phyloP scores from a whole-genome alignment of 192 early-diverging fungal genomes.

The Rhizoclosmatium sp. region DNA sequence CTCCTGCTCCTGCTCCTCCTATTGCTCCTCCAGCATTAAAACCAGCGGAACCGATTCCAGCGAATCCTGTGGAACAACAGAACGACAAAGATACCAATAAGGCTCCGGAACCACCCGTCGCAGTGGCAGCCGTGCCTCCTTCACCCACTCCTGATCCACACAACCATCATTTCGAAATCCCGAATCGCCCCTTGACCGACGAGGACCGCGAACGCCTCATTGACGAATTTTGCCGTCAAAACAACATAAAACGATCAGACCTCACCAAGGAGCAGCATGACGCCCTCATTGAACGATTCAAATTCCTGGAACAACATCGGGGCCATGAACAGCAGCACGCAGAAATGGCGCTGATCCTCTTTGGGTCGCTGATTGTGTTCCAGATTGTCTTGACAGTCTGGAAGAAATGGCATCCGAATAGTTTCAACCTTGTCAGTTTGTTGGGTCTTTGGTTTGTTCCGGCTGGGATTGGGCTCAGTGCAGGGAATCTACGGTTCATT shows the following conservation, averaged over 20 bases:
- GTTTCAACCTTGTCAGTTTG: conserved; percentile 55
- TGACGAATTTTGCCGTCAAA: conserved; percentile 24
- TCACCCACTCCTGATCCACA: no score
- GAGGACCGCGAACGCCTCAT: conserved; percentile 26
- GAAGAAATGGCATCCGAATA: conserved; percentile 51
- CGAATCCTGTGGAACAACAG: no score
- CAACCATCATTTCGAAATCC: no score
- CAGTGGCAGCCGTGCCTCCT: no score
- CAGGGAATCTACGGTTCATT: conserved; percentile 53
- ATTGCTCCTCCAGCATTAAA: no score
- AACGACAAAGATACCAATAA: no score
- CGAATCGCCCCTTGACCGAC: not conserved
- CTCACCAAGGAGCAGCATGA: conserved; percentile 28
- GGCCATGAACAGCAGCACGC: conserved; percentile 51
- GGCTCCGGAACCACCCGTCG: no score
- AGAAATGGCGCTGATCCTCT: conserved; percentile 59
- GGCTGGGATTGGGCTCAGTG: conserved; percentile 44
- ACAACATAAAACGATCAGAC: conserved; percentile 13
- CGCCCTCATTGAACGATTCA: conserved; percentile 34
- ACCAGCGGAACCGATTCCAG: no score
- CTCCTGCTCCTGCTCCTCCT: no score
- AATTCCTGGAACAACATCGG: conserved; percentile 34
- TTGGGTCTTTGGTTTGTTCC: conserved; percentile 62
- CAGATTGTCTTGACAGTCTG: conserved; percentile 57
- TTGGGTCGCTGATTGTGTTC: conserved; percentile 50